Evolutionary conservation across 2,329 filamentous ascomycete genomes (phyloP), one percentile per base, ranked within the genome.

Genomic region (Sporothrix euskadiensis): DNA sequence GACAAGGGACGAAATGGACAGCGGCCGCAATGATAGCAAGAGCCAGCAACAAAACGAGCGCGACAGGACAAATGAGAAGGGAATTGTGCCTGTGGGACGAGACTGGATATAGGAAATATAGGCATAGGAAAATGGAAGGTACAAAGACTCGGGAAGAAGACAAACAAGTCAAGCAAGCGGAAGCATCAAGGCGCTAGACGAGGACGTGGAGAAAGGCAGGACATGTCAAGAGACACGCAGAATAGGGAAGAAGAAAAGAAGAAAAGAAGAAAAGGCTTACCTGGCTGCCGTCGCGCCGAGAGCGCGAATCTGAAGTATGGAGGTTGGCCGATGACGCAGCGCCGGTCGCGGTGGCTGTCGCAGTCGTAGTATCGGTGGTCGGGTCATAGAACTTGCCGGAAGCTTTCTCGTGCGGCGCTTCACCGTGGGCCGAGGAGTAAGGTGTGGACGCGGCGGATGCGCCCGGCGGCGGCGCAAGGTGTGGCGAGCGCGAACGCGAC

Each of bases 341-440:
- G 9, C 52, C 30, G 22, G 68, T 84, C 71, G 83, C 83, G 49
- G 84, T 57, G 14, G 59, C 30, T 12, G 68, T 84, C 71, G 83
- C 83, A 49, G 84, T 76, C 68, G 82, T 84, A 74, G 83, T 83
- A 80, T 88, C 86, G 59, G 84, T 86, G 59, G 84, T 84, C 19
- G 86, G 86, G 77, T 88, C 86, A 81, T 88, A 88, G 80, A 86
- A 87, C 79, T 84, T 83, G 78, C 85, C 81, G 73, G 73, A 71
- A 30, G 73, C 69, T 71, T 71, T 75, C 10, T 71, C 56, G 30
- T 30, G 56, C 56, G 56, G 54, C 66, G 57, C 65, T 63, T 65
- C 68, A 26, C 19, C 70, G 68, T 35, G 66, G 16, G 54, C 44
- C 54, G 69, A 57, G 65, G 68, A 61, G 65, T 63, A 59, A 1